Evolutionary conservation across 495 filamentous ascomycete species (phyloP), one percentile per base, ranked within the genome.

Genomic region (Neurospora sp.): DNA sequence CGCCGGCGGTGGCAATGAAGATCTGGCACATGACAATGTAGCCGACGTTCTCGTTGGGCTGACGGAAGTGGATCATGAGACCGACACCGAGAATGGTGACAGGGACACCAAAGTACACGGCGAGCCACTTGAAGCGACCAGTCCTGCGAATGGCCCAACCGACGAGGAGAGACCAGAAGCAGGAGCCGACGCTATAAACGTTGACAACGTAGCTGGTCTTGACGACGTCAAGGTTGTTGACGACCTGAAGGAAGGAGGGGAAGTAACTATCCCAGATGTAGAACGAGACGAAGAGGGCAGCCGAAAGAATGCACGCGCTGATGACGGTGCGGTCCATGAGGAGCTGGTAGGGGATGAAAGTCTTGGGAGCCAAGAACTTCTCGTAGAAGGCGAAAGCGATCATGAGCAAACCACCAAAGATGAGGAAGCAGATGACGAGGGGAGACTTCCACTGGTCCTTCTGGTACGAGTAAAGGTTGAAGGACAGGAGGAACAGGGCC

Each of bases 11-110:
- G 38, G 92, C 89, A 76, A 94, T 93, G 82, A 93, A 90, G 79
- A 94, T 92, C 80, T 94, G 91, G 76, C 88, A 90, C 89, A 93
- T 92, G 81, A 93, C 83, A 23, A 94, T 82, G 79, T 90, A 93
- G 35, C 90, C 91, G 69, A 93, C 84, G 69, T 84, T 77, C 20
- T 82, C 80, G 40, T 86, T 82, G 3, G 84, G 81, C 72, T 88
- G 82, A 27, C 77, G 76, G 86, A 93, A 93, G 75, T 92, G 83
- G 75, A 94, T 92, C 87, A 93, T 89, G 40, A 94, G 84, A 11
- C 91, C 92, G 49, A 72, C 85, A 27, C 90, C 92, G 83, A 86
- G 76, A 85, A 92, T 87, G 71, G 92, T 85, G 18, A 91, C 87
- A 0, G 89, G 87, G 3, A 91, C 87, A 31, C 92, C 86, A 69